A percentile compares a stretch with the other conserved stretches of the same genome.
Conservation (phyloP, 306 rosid genomes). For the Acacia crassicarpa region DNA sequence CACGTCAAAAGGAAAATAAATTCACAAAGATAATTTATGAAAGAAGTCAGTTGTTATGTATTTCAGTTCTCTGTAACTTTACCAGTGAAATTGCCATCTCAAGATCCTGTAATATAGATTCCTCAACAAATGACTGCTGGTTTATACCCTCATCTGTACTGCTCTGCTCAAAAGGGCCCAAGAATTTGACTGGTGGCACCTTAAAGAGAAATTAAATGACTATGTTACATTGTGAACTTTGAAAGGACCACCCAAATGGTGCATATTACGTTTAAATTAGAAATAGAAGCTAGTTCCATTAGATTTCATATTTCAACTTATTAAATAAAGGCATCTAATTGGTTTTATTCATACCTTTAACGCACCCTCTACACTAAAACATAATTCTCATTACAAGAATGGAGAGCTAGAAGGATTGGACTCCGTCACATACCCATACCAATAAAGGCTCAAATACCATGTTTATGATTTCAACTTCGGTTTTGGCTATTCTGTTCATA, state of each 20-base stretch:
- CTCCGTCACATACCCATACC: neutral
- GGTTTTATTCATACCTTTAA: neutral
- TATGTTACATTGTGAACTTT: constrained; percentile 5
- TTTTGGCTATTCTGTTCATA: neutral
- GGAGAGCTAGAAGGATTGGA: neutral
- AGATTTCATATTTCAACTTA: neutral
- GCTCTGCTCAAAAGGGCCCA: constrained; percentile 40
- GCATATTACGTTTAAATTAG: neutral
- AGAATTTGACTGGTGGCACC: constrained; percentile 10
- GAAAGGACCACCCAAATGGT: constrained; percentile 9
- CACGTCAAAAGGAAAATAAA: constrained; percentile 9
- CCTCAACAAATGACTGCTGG: constrained; percentile 53
- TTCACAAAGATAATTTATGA: constrained; percentile 19
- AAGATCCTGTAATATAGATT: constrained; percentile 58
- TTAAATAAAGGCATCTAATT: neutral
- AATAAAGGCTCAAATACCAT: neutral
- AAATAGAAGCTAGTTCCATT: neutral
- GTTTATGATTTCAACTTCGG: neutral
- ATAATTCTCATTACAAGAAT: neutral
- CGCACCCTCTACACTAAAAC: neutral
- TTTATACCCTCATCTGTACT: constrained; percentile 21
- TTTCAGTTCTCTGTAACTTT: constrained; percentile 2
- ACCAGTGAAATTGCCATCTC: constrained; percentile 66
- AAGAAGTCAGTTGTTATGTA: neutral
- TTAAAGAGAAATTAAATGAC: constrained; percentile 20